Evolutionary conservation across 768 basidiomycete species (phyloP).

Genomic region (Boletus fagicola): DNA sequence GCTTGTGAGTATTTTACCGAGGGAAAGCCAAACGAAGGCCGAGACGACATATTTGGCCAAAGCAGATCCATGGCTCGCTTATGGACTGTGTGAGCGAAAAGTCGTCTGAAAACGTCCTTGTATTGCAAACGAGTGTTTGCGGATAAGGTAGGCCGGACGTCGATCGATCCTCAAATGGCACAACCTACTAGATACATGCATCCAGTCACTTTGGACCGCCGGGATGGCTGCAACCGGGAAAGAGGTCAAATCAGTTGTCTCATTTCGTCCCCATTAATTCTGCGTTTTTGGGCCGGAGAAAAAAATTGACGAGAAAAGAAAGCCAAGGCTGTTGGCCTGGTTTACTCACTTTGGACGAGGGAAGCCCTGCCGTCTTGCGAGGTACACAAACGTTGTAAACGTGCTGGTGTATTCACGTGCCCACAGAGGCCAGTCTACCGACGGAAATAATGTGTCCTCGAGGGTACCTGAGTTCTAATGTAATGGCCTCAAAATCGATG

Average conservation of each 20-base stretch:
- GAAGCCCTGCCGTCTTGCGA: too few species aligned
- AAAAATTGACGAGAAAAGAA: conserved; percentile 4
- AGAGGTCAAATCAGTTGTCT: background rate
- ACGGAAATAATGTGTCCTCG: conserved; percentile 16
- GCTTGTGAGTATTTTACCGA: background rate
- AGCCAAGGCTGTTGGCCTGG: background rate
- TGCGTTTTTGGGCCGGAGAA: background rate
- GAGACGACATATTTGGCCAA: background rate
- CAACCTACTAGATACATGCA: background rate
- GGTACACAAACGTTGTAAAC: background rate
- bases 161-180: background rate
- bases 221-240: conserved; percentile 10
- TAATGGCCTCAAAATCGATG: conserved; percentile 16
- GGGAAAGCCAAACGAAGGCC: background rate
- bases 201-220: too few species aligned
- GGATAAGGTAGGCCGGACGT: background rate
- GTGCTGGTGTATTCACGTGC: background rate
- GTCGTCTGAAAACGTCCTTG: background rate
- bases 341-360: background rate
- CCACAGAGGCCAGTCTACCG: conserved; percentile 7
- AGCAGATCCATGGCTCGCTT: background rate
- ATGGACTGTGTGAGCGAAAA: background rate
- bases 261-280: conserved; percentile 9
- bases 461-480: conserved; percentile 22
- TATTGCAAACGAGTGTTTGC: background rate